phyloP scores from a whole-genome alignment of 2,329 filamentous ascomycete genomes.

The Onygenales sp. region DNA sequence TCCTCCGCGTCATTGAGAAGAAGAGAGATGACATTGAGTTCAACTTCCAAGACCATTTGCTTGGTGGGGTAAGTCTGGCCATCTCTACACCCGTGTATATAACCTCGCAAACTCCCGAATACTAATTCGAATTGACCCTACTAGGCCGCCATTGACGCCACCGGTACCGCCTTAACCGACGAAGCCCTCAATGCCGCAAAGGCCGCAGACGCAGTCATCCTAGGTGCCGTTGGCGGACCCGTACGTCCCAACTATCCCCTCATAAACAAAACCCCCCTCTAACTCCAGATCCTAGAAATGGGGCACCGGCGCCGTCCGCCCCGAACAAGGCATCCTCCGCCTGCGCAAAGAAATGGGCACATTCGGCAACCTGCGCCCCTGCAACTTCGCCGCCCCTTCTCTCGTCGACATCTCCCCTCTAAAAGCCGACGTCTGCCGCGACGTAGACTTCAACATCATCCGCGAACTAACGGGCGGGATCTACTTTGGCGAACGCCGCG shows the following conservation, averaged over 20 bases:
- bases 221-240: constrained; percentile 91
- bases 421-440: constrained; percentile 73
- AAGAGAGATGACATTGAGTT: constrained; percentile 64
- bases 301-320: constrained; percentile 79
- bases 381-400: constrained; percentile 84
- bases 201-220: constrained; percentile 75
- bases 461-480: constrained; percentile 88
- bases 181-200: constrained; percentile 75
- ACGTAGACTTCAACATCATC: constrained; percentile 85
- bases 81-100: background rate
- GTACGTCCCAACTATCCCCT: constrained; percentile 15
- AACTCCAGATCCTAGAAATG: constrained; percentile 53
- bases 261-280: background rate
- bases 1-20: constrained; percentile 70
- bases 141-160: constrained; percentile 79
- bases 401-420: constrained; percentile 80
- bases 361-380: constrained; percentile 91
- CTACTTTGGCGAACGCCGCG: constrained; percentile 86
- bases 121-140: constrained; percentile 1
- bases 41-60: constrained; percentile 79
- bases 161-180: constrained; percentile 69
- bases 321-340: constrained; percentile 82
- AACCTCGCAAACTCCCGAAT: too few relatives aligned
- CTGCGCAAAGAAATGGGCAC: constrained; percentile 90
- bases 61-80: constrained; percentile 68